These are phyloP conservation scores for Pseudonectria foliicola DNA, from an alignment of 2,329 filamentous ascomycete species.

Conservation along the genomic window DNA sequence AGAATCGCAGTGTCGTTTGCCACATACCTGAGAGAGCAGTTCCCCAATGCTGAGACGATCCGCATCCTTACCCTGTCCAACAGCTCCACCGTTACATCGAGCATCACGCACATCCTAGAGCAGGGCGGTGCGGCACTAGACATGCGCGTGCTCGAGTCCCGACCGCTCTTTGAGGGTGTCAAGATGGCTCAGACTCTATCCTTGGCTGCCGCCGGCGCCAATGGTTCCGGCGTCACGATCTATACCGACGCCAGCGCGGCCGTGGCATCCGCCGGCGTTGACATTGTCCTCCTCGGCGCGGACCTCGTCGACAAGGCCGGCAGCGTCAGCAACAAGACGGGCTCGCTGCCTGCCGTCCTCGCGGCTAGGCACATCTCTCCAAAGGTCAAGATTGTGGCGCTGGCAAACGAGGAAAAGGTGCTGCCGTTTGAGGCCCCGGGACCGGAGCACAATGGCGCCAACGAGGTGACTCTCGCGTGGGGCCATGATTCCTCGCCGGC, in stretches of 20 bases:
- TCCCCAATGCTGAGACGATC: constrained; percentile 23
- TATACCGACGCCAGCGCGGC: constrained; percentile 55
- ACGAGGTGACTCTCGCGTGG: constrained; percentile 47
- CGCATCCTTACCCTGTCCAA: constrained; percentile 54
- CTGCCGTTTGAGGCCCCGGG: constrained; percentile 34
- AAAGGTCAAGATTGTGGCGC: constrained; percentile 41
- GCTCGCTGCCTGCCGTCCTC: constrained; percentile 52
- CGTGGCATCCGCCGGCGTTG: constrained; percentile 41
- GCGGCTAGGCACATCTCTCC: constrained; percentile 44
- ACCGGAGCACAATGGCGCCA: constrained; percentile 41
- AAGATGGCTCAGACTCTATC: constrained; percentile 46
- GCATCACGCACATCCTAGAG: constrained; percentile 36
- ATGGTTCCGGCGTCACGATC: constrained; percentile 33
- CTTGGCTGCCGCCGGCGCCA: constrained; percentile 27
- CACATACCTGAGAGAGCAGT: constrained; percentile 22
- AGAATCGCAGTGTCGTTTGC: constrained; percentile 30
- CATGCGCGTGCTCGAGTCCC: constrained; percentile 57
- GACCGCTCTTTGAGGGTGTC: constrained; percentile 59
- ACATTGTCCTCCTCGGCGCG: constrained; percentile 56
- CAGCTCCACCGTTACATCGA: constrained; percentile 52
- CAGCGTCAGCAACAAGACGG: constrained; percentile 60
- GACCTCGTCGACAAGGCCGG: constrained; percentile 53
- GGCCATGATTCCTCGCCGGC: constrained; percentile 6
- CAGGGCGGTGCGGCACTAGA: constrained; percentile 35
- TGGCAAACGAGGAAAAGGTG: constrained; percentile 58